Evolutionary conservation across 148 eudicot genomes (phyloP), one percentile per base, ranked within the genome.

Genomic region (Chenopodium quinoa): DNA sequence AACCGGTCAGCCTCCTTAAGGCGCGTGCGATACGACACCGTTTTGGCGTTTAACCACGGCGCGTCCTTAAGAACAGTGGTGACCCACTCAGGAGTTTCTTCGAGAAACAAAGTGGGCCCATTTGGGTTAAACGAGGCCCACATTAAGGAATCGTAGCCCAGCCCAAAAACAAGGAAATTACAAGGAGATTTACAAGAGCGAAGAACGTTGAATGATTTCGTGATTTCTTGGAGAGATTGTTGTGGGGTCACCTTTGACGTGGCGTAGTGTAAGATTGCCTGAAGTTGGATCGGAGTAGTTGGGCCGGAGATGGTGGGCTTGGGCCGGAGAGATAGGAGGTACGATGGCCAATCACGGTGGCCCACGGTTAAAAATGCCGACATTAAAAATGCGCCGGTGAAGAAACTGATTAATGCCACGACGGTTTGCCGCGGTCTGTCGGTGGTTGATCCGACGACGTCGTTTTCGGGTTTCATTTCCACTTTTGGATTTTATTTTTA

Each of bases 91-190:
- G 85, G 79, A 1, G 86, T 81, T 25, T 89, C 91, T 17, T 89
- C 91, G 1, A 89, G 83, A 50, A 89, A 89, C 2, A 89, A 22
- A 0, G 91, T 89, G 7, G 60, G 80, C 10, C 91, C 91, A 71
- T 71, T 70, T 4, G 88, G 83, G 86, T 89, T 89, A 8, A 89
- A 78, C 0, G 85, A 66, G 60, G 88, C 85, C 89, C 91, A 89
- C 91, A 89, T 89, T 11, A 83, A 44, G 16, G 89, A 86, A 23
- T 89, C 91, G 46, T 89, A 81, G 29, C 91, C 91, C 58, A 89
- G 80, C 73, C 91, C 91, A 14, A 85, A 89, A 0, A 89, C 82
- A 0, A 89, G 76, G 66, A 89, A 87, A 76, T 89, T 89, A 73
- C 89, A 86, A 0, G 91, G 89, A 3, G 83, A 34, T 40, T 40